These are phyloP conservation scores for Gloeopeniophorella convolvens DNA, from an alignment of 768 basidiomycete species.

Conservation along the genomic window DNA sequence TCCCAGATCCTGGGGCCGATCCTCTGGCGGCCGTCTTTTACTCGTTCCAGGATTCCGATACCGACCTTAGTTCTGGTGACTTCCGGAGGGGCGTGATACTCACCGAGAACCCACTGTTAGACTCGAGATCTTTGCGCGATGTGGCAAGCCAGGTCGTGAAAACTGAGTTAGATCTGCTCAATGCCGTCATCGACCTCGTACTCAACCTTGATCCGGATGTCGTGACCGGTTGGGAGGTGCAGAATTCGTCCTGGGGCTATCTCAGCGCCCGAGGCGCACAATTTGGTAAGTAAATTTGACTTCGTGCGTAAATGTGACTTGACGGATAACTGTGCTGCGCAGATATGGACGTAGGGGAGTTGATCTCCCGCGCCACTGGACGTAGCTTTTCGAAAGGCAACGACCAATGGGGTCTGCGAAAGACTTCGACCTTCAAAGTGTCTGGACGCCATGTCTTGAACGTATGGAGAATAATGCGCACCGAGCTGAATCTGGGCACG, in stretches of 20 bases:
- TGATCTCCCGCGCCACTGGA: constrained; percentile 70
- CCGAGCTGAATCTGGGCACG: constrained; percentile 66
- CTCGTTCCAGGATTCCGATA: constrained; percentile 50
- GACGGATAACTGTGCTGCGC: neutral
- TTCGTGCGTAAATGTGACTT: neutral
- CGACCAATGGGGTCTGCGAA: constrained; percentile 66
- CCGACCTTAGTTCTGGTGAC: constrained; percentile 26
- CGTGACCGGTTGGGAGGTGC: constrained; percentile 88
- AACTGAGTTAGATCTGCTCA: constrained; percentile 76
- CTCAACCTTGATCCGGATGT: constrained; percentile 85
- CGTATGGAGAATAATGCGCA: constrained; percentile 86
- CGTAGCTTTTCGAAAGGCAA: constrained; percentile 30
- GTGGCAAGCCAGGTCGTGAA: constrained; percentile 47
- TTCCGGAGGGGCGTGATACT: constrained; percentile 48
- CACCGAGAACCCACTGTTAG: constrained; percentile 36
- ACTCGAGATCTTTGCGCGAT: constrained; percentile 37
- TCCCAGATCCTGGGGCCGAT: constrained; percentile 64
- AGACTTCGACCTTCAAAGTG: constrained; percentile 78
- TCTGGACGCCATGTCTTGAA: constrained; percentile 89
- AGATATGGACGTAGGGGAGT: constrained; percentile 70
- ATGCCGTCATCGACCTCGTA: constrained; percentile 67
- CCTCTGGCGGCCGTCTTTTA: constrained; percentile 68
- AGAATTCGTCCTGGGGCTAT: constrained; percentile 87
- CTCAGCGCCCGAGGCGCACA: constrained; percentile 56
- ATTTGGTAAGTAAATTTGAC: constrained; percentile 40